Evolutionary conservation across 1,284 basidiomycete genomes (phyloP).

Genomic region (Leccinum pachyderme): DNA sequence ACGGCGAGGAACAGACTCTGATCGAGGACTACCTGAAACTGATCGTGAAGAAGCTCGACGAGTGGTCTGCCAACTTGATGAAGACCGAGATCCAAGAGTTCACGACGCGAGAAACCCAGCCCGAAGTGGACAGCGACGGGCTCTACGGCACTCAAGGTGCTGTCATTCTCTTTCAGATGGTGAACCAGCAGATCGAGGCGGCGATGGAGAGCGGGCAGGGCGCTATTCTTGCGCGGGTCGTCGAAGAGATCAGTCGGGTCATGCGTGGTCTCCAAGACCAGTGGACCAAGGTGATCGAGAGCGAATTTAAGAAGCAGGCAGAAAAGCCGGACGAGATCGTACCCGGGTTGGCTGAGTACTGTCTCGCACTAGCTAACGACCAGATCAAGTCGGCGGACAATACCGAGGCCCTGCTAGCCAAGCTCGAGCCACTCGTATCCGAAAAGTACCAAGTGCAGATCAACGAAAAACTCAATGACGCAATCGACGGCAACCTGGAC

Average conservation of each 20-base stretch:
- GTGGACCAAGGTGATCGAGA: conserved; percentile 84
- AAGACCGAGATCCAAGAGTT: conserved; percentile 88
- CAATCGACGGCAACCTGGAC: conserved; percentile 97
- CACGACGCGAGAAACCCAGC: conserved; percentile 77
- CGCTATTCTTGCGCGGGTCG: conserved; percentile 87
- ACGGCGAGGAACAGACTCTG: conserved; percentile 89
- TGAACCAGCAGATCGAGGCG: conserved; percentile 95
- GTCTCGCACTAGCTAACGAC: conserved; percentile 98
- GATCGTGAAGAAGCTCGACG: conserved; percentile 94
- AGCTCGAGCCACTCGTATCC: conserved; percentile 89
- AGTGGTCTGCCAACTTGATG: conserved; percentile 96
- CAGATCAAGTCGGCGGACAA: conserved; percentile 97
- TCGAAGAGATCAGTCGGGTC: conserved; percentile 85
- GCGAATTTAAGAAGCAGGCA: conserved; percentile 84
- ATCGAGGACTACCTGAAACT: conserved; percentile 96
- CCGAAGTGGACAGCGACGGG: conserved; percentile 87
- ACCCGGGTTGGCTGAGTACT: conserved; percentile 92
- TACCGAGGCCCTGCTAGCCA: conserved; percentile 80
- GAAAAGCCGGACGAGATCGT: conserved; percentile 89
- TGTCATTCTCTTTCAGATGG: conserved; percentile 96
- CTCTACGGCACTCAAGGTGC: conserved; percentile 91
- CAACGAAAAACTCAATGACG: conserved; percentile 86
- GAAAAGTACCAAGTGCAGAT: conserved; percentile 89
- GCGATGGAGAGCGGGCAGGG: conserved; percentile 96
- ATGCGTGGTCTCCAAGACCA: conserved; percentile 90